Base-by-base conservation (phyloP, 208 protist genomes). In the Leishmania tropica region DNA sequence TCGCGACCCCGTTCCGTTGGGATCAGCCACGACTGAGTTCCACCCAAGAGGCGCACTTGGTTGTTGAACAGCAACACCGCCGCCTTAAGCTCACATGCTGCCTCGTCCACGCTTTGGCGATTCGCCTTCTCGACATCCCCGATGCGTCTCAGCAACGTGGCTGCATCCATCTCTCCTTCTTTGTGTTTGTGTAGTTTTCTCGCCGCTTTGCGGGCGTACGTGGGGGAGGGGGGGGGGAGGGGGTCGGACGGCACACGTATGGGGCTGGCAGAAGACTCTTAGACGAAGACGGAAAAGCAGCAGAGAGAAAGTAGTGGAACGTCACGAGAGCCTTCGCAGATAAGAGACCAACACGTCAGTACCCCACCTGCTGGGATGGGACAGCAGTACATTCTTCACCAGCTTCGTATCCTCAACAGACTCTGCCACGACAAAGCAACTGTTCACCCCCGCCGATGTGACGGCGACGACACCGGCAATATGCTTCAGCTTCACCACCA, bases 401-500 rank as follows among this genome's bases (percentile, higher is more conserved):
- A 71, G 10, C 15, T 31, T 40, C 15, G 86, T 82, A 53, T 81
- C 78, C 45, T 81, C 77, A 17, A 78, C 65, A 31, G 76, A 83
- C 51, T 73, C 79, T 0, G 85, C 72, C 73, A 79, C 84, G 60
- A 93, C 89, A 56, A 94, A 78, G 67, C 87, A 89, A 65, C 82
- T 85, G 71, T 87, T 85, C 70, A 87, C 45, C 45, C 85, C 85
- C 40, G 90, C 78, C 54, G 85, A 87, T 17, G 85, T 84, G 42
- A 95, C 72, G 28, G 83, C 35, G 28, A 83, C 79, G 0, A 96
- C 84, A 17, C 93, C 89, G 31, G 76, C 75, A 4, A 93, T 64
- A 77, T 89, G 90, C 42, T 81, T 88, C 72, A 93, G 76, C 74
- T 87, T 88, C 53, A 94, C 88, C 13, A 90, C 71, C 37, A 95